Evolutionary conservation across 441 rosid genomes (phyloP).

Genomic region (Flueggea neowawraea): DNA sequence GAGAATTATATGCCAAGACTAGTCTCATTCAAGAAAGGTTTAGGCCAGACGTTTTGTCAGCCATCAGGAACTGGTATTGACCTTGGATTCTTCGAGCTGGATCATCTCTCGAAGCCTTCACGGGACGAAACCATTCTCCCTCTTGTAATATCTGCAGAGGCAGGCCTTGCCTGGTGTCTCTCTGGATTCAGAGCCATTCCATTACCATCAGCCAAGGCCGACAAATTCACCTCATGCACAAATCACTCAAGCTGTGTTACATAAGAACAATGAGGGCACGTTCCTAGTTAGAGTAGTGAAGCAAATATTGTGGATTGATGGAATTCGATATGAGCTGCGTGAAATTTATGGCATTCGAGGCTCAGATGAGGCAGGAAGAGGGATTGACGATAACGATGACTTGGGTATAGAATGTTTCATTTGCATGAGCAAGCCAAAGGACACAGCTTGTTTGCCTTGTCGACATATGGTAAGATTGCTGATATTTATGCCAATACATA

Average conservation of each 20-base stretch:
- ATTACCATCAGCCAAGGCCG: conserved; percentile 17
- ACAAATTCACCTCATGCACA: conserved; percentile 48
- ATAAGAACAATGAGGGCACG: conserved; percentile 36
- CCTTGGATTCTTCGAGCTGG: conserved; percentile 67
- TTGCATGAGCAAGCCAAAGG: conserved; percentile 82
- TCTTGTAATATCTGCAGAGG: conserved; percentile 74
- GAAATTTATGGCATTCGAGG: conserved; percentile 73
- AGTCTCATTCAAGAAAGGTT: conserved; percentile 64
- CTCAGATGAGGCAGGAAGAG: conserved; percentile 28
- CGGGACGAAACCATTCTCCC: conserved; percentile 62
- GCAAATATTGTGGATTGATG: conserved; percentile 83
- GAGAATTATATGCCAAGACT: conserved; percentile 44
- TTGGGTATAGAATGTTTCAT: conserved; percentile 81
- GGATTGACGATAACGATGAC: conserved; percentile 45
- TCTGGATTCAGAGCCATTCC: conserved; percentile 16
- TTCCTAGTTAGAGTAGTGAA: conserved; percentile 59
- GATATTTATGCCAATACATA: conserved; percentile 5
- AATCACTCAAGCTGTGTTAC: conserved; percentile 72
- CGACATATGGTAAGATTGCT: conserved; percentile 72
- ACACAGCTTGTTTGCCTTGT: conserved; percentile 81
- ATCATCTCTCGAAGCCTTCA: conserved; percentile 60
- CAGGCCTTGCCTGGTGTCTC: conserved; percentile 22
- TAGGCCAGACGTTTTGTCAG: conserved; percentile 57
- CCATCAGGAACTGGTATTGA: conserved; percentile 81
- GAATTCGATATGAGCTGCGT: conserved; percentile 72